Conservation (phyloP, 2,329 filamentous ascomycete species). For the Nemania diffusa region DNA sequence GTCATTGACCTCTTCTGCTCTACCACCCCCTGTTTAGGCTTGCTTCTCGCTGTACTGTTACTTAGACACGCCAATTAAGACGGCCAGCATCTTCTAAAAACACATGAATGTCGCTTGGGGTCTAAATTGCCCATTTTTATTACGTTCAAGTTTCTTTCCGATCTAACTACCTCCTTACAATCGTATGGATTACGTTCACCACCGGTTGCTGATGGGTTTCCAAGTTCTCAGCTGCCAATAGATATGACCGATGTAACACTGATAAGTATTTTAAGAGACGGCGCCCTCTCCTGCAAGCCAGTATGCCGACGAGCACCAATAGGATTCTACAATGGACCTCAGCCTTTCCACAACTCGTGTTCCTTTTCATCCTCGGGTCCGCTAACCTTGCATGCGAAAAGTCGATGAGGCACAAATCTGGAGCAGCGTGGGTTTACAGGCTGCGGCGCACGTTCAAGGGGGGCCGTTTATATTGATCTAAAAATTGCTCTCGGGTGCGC, state of each 20-base stretch:
- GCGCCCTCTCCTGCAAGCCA: conserved; percentile 20
- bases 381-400: conserved; percentile 9
- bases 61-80: not conserved
- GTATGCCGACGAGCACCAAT: conserved; percentile 1
- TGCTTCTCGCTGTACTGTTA: not conserved
- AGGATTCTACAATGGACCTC: conserved; percentile 27
- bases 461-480: conserved; percentile 9
- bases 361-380: conserved; percentile 21
- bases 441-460: conserved; percentile 11
- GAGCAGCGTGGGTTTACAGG: not conserved
- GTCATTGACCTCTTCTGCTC: not conserved
- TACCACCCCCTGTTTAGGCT: not conserved
- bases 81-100: not conserved
- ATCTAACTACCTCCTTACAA: too few species aligned
- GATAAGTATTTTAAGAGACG: conserved; percentile 25
- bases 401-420: conserved; percentile 11
- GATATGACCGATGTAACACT: conserved; percentile 32
- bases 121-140: not conserved
- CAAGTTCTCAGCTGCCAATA: conserved; percentile 27
- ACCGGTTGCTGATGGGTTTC: not conserved
- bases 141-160: not conserved
- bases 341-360: conserved; percentile 11
- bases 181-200: not conserved
- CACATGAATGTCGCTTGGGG: not conserved
- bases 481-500: conserved; percentile 22